Percentiles rank a stretch among this genome's conserved stretches.
These are phyloP conservation scores for Chalaropsis thielavioides DNA, from an alignment of 2,329 filamentous ascomycete genomes.

Conservation along the genomic window DNA sequence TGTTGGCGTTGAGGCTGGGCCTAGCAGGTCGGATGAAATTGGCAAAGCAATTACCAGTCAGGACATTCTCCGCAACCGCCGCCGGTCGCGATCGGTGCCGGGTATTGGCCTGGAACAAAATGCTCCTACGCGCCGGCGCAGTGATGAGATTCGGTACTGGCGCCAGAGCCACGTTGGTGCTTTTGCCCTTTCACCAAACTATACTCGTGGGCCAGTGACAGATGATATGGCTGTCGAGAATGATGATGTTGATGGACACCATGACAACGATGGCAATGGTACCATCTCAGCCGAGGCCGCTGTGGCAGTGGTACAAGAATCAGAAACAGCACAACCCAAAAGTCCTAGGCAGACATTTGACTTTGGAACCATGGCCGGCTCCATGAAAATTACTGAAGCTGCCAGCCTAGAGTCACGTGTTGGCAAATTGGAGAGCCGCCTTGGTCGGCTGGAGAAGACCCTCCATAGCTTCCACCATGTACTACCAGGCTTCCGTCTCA, in stretches of 20 bases:
- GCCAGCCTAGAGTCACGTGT: conserved; percentile 41
- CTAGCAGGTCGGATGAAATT: conserved; percentile 30
- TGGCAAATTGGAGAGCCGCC: conserved; percentile 35
- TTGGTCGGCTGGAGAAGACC: conserved; percentile 39
- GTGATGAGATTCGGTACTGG: conserved; percentile 51
- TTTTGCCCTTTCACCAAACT: conserved; percentile 36
- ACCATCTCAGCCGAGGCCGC: conserved; percentile 21
- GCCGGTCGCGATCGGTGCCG: conserved; percentile 46
- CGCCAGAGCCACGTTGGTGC: conserved; percentile 41
- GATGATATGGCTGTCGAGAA: conserved; percentile 21
- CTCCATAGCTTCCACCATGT: conserved; percentile 37
- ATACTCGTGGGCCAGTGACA: conserved; percentile 23
- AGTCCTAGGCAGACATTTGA: conserved; percentile 38
- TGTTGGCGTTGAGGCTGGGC: neutral
- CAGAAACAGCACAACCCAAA: conserved; percentile 21
- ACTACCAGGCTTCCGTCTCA: conserved; percentile 28
- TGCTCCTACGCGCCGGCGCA: conserved; percentile 33
- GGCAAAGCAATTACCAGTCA: conserved; percentile 49
- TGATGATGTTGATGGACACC: conserved; percentile 21
- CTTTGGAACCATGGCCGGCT: conserved; percentile 34
- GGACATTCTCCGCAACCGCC: conserved; percentile 29
- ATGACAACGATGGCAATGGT: neutral
- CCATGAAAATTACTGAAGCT: conserved; percentile 43
- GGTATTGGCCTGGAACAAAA: conserved; percentile 30
- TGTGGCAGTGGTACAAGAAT: neutral